Evolutionary conservation across 768 basidiomycete species (phyloP).

Genomic region (Rhizopogon rudus): DNA sequence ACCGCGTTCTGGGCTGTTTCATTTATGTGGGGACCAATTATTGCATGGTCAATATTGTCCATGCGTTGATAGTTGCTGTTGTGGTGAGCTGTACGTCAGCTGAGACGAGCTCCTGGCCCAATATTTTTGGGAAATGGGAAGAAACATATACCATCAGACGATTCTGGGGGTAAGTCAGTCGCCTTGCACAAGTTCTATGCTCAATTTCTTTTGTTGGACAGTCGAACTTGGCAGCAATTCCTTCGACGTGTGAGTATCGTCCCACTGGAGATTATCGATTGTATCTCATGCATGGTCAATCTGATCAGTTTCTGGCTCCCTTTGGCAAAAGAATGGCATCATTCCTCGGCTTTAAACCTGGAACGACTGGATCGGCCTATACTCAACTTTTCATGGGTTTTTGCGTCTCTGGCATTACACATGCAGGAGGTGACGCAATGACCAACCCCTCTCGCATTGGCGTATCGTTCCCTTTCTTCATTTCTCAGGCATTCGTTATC

Average conservation of each 20-base stretch:
- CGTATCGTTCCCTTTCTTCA: slow-evolving; percentile 16
- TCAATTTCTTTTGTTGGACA: slow-evolving; percentile 1
- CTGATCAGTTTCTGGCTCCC: slow-evolving; percentile 18
- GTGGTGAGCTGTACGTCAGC: slow-evolving; percentile 12
- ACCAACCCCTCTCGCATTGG: slow-evolving; percentile 8
- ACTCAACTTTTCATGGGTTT: slow-evolving; percentile 33
- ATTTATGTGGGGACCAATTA: not conserved
- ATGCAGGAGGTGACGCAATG: slow-evolving; percentile 29
- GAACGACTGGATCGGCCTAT: slow-evolving; percentile 24
- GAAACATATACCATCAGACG: slow-evolving; percentile 35
- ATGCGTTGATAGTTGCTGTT: slow-evolving; percentile 1
- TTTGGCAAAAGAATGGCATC: slow-evolving; percentile 23
- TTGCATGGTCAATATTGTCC: not conserved
- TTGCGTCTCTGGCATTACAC: slow-evolving; percentile 28
- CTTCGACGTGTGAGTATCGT: slow-evolving; percentile 28
- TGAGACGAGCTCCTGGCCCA: slow-evolving; percentile 35
- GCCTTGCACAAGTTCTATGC: not conserved
- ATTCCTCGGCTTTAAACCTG: slow-evolving; percentile 18
- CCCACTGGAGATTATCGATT: not conserved
- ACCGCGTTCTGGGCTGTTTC: not conserved
- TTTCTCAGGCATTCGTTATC: slow-evolving; percentile 29
- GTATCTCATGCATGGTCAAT: not conserved
- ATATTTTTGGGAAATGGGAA: slow-evolving; percentile 25
- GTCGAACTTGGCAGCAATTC: slow-evolving; percentile 35
- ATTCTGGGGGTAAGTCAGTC: slow-evolving; percentile 35